Conservation (phyloP, 306 rosid species). For the Calophaca sinica region DNA sequence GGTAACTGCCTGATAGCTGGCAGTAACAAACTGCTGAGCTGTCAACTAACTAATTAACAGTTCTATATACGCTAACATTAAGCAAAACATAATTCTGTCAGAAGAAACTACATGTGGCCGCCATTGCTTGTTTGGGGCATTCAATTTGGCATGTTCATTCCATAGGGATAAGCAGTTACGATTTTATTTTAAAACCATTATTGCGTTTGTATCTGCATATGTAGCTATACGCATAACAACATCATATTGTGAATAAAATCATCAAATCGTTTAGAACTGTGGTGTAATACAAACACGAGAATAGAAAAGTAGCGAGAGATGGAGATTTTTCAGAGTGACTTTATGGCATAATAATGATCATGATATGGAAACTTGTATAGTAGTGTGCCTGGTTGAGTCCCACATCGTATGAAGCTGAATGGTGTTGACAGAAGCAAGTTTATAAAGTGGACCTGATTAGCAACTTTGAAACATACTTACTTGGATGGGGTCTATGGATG, state of each 20-base stretch:
- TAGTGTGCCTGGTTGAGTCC: not conserved
- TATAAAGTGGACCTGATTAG: not conserved
- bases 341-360: too few relatives aligned
- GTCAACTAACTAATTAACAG: too few relatives aligned
- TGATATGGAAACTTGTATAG: not conserved
- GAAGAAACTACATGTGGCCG: too few relatives aligned
- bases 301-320: too few relatives aligned
- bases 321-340: too few relatives aligned
- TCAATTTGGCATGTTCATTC: not conserved
- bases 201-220: too few relatives aligned
- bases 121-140: not conserved
- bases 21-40: too few relatives aligned
- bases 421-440: not conserved
- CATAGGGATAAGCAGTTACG: not conserved
- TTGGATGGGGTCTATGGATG: conserved; percentile 21
- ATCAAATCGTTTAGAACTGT: not conserved
- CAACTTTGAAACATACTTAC: not conserved
- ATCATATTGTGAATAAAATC: not conserved
- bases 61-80: too few relatives aligned
- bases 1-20: too few relatives aligned
- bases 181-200: too few relatives aligned
- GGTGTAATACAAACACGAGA: not conserved
- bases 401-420: not conserved
- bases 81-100: too few relatives aligned
- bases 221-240: too few relatives aligned